Conservation (phyloP, 192 early-diverging fungal genomes). For the Piromyces finnis region DNA sequence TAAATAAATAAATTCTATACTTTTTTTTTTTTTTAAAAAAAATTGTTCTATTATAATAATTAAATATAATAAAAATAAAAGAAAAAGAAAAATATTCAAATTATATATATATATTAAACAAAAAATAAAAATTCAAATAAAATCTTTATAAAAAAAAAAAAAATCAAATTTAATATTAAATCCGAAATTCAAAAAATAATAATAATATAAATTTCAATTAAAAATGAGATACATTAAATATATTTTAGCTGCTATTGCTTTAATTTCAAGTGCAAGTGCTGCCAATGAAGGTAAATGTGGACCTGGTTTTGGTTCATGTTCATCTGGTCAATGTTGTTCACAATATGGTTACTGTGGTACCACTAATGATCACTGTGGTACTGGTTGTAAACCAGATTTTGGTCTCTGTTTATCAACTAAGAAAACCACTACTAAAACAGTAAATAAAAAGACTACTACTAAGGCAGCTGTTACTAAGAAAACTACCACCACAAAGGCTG, state of each 20-base stretch:
- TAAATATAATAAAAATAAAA: too few species aligned
- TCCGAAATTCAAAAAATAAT: neutral
- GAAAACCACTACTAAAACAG: too few species aligned
- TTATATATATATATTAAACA: too few species aligned
- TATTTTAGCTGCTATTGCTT: neutral
- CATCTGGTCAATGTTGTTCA: neutral
- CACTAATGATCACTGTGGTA: neutral
- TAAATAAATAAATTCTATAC: too few species aligned
- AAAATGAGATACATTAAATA: neutral
- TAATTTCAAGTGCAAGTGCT: neutral
- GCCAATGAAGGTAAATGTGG: neutral
- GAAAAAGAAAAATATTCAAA: too few species aligned
- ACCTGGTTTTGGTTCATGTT: constrained; percentile 2
- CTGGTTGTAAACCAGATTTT: neutral
- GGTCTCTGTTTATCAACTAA: neutral
- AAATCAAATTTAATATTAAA: too few species aligned
- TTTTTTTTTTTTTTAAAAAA: too few species aligned
- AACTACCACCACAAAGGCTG: too few species aligned
- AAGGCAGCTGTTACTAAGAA: too few species aligned
- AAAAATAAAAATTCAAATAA: too few species aligned
- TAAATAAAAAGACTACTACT: neutral
- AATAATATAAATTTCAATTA: neutral
- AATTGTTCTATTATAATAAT: too few species aligned
- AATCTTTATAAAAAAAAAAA: too few species aligned
- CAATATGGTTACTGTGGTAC: neutral